phyloP scores from a whole-genome alignment of 192 early-diverging fungal species.

The Geranomyces variabilis region DNA sequence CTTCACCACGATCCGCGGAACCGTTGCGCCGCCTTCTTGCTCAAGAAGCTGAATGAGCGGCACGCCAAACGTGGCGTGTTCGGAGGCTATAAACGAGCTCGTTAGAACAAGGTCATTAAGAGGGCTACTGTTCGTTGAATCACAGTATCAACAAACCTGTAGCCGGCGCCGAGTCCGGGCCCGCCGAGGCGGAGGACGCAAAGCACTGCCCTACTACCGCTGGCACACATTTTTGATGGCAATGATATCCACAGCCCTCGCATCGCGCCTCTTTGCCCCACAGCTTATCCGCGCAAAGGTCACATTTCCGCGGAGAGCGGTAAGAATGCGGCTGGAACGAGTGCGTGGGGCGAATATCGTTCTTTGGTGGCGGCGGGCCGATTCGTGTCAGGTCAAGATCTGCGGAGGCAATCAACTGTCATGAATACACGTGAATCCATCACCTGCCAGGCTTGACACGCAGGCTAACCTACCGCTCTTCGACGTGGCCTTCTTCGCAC shows the following conservation, averaged over 20 bases:
- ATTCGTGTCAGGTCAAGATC: constrained; percentile 1
- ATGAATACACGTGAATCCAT: neutral
- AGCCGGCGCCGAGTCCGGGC: too few species aligned
- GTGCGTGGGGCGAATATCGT: constrained; percentile 24
- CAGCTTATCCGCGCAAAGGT: constrained; percentile 43
- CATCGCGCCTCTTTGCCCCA: constrained; percentile 52
- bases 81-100: neutral
- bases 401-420: neutral
- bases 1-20: constrained; percentile 35
- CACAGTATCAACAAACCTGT: too few species aligned
- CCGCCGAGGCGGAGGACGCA: neutral
- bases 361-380: neutral
- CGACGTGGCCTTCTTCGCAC: constrained; percentile 12
- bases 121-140: neutral
- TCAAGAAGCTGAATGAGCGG: constrained; percentile 24
- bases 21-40: constrained; percentile 22
- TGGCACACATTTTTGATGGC: constrained; percentile 44
- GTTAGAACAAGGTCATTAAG: too few species aligned
- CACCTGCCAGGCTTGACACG: neutral
- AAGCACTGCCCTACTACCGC: constrained; percentile 22
- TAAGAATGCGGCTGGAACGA: constrained; percentile 39
- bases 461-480: constrained; percentile 19
- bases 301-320: constrained; percentile 42
- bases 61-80: constrained; percentile 14
- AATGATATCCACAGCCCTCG: constrained; percentile 44